These are phyloP conservation scores for Calonectria multiphialidica DNA, from an alignment of 2,329 filamentous ascomycete genomes.

Conservation along the genomic window DNA sequence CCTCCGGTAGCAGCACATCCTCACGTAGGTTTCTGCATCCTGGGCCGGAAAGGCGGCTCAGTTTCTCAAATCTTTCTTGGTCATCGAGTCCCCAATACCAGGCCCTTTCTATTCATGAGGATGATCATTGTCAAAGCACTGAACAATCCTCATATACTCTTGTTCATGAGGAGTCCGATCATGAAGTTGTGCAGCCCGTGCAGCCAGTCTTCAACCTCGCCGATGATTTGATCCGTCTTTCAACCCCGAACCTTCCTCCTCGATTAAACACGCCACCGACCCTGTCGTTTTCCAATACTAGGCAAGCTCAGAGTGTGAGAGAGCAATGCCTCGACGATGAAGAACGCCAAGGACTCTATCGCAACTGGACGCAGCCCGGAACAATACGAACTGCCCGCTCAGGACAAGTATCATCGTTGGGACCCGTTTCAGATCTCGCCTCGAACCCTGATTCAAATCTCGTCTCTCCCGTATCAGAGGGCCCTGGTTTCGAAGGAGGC, in stretches of 20 bases:
- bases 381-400: background rate
- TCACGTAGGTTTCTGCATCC: constrained; percentile 35
- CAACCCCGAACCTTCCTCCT: constrained; percentile 40
- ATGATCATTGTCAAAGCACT: constrained; percentile 5
- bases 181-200: constrained; percentile 25
- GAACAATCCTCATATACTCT: constrained; percentile 35
- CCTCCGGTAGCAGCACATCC: constrained; percentile 36
- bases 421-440: background rate
- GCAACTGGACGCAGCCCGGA: background rate
- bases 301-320: constrained; percentile 20
- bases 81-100: constrained; percentile 31
- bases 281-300: constrained; percentile 24
- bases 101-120: constrained; percentile 20
- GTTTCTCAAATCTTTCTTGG: constrained; percentile 32
- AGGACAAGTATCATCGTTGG: background rate
- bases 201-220: constrained; percentile 20
- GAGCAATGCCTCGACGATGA: background rate
- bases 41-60: constrained; percentile 34
- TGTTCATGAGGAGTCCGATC: constrained; percentile 27
- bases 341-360: background rate
- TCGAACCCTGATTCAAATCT: background rate
- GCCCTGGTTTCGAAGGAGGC: constrained; percentile 36
- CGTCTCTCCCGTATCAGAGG: constrained; percentile 15
- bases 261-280: constrained; percentile 41
- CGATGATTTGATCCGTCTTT: constrained; percentile 40